Evolutionary conservation across 1,284 basidiomycete genomes (phyloP), one percentile per base, ranked within the genome.

Genomic region (Leccinum fuscescens): DNA sequence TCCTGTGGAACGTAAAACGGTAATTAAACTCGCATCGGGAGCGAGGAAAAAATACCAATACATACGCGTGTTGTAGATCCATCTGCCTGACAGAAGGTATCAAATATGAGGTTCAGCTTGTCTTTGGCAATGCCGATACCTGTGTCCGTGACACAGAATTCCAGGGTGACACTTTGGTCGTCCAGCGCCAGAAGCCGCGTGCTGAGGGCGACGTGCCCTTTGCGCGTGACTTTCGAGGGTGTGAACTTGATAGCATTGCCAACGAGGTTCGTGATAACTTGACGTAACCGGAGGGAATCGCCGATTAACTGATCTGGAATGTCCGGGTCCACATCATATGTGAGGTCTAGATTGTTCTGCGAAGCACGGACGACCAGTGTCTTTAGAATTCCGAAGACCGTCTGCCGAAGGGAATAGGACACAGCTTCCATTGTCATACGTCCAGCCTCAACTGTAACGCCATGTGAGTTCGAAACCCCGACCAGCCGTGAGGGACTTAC

Each of bases 381-480:
- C 81, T 99, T 99, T 74, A 99, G 86, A 58, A 99, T 97, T 39
- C 94, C 94, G 72, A 98, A 99, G 56, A 98, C 94, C 8, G 95
- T 97, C 67, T 96, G 90, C 33, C 97, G 92, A 33, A 98, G 84
- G n/a, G 96, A 98, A 79, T 96, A 99, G 0, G 96, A 93, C 39
- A 98, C 96, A 62, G 96, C 92, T 76, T 99, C 97, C 88, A 99
- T 98, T 3, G 95, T 98, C 97, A 99, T 99, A 20, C 97, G 89
- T 62, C 97, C 97, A 51, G 96, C 96, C 78, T 99, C 96, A 69
- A 96, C 94, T 96, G 66, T 31, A n/a, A 60, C 57, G 56, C 17
- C 59, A 60, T 33, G n/a, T 70, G 35, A 53, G 59, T 59, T 3
- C 33, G 22, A 44, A 52, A 39, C 59, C 49, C 31, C 14, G 15